A percentile compares a stretch with the other conserved stretches of the same genome.
These are phyloP conservation scores for Zygosaccharomyces siamensis DNA, from an alignment of 805 yeast genomes.

Conservation along the genomic window DNA sequence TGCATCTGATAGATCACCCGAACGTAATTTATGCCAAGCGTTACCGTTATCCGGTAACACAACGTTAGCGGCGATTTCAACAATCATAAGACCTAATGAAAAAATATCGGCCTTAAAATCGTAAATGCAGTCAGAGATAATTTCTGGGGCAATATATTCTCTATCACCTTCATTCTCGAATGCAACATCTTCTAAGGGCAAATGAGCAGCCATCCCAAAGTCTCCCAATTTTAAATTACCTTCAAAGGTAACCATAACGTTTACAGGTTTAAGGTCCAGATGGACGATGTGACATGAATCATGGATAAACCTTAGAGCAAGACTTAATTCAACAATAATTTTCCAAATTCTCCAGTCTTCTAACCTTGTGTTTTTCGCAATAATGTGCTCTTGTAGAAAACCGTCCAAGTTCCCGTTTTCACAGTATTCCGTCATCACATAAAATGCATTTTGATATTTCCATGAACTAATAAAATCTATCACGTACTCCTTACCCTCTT, in stretches of 20 bases:
- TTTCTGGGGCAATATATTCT: slow-evolving; percentile 96
- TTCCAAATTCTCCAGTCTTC: slow-evolving; percentile 99
- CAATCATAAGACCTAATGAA: slow-evolving; percentile 87
- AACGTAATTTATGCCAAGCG: slow-evolving; percentile 92
- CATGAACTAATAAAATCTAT: slow-evolving; percentile 78
- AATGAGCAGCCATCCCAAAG: slow-evolving; percentile 86
- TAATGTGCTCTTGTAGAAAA: slow-evolving; percentile 73
- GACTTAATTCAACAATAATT: slow-evolving; percentile 74
- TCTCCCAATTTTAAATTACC: slow-evolving; percentile 93
- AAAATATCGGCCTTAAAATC: slow-evolving; percentile 92
- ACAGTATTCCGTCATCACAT: slow-evolving; percentile 92
- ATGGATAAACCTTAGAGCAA: slow-evolving; percentile 80
- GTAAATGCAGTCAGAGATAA: slow-evolving; percentile 73
- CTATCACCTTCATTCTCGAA: slow-evolving; percentile 96
- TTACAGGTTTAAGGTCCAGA: slow-evolving; percentile 92
- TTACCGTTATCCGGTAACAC: slow-evolving; percentile 92
- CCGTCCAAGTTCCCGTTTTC: slow-evolving; percentile 88
- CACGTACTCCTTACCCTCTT: slow-evolving; percentile 66
- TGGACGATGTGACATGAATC: slow-evolving; percentile 68
- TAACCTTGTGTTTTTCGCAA: slow-evolving; percentile 49
- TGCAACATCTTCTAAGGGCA: slow-evolving; percentile 56
- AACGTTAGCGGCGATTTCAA: slow-evolving; percentile 94
- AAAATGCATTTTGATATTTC: slow-evolving; percentile 71
- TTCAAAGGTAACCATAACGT: slow-evolving; percentile 88
- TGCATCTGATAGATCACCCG: slow-evolving; percentile 94